phyloP scores from a whole-genome alignment of 352 stramenopile genomes.

The Blastocystis sp. region DNA sequence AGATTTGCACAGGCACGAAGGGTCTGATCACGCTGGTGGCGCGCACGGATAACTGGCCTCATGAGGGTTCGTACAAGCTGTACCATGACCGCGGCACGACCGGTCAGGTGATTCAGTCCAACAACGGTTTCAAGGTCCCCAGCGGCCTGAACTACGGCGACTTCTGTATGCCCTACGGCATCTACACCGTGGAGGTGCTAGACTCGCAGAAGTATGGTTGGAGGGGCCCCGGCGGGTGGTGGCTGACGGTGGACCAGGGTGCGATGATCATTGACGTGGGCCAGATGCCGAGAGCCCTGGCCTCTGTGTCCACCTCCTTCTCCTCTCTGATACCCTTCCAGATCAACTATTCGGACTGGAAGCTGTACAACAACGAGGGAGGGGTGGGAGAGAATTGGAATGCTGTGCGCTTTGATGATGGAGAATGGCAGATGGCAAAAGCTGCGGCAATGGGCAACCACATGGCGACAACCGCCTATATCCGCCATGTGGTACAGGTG shows the following conservation, averaged over 20 bases:
- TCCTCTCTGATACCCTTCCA: constrained; percentile 17
- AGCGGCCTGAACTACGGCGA: constrained; percentile 8
- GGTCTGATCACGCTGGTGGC: neutral
- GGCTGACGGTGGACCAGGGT: constrained; percentile 27
- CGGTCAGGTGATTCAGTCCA: neutral
- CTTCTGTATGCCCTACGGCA: constrained; percentile 24
- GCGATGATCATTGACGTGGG: constrained; percentile 1
- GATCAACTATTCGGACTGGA: constrained; percentile 47
- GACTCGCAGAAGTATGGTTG: constrained; percentile 29
- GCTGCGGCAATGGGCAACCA: neutral
- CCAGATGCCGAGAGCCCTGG: neutral
- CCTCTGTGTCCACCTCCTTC: constrained; percentile 10
- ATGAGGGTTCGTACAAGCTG: constrained; percentile 23
- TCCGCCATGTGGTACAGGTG: neutral
- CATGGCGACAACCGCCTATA: neutral
- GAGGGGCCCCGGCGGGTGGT: neutral
- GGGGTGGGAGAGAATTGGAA: neutral
- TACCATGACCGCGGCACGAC: neutral
- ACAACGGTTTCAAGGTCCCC: constrained; percentile 10
- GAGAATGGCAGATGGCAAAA: neutral
- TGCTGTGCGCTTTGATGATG: neutral
- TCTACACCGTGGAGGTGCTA: constrained; percentile 30
- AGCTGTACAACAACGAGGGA: neutral
- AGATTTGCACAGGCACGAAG: neutral
- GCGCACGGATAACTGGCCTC: neutral